Evolutionary conservation across 176 grass and related monocot species (phyloP), one percentile per base, ranked within the genome.

Genomic region (Triticum monococcum): DNA sequence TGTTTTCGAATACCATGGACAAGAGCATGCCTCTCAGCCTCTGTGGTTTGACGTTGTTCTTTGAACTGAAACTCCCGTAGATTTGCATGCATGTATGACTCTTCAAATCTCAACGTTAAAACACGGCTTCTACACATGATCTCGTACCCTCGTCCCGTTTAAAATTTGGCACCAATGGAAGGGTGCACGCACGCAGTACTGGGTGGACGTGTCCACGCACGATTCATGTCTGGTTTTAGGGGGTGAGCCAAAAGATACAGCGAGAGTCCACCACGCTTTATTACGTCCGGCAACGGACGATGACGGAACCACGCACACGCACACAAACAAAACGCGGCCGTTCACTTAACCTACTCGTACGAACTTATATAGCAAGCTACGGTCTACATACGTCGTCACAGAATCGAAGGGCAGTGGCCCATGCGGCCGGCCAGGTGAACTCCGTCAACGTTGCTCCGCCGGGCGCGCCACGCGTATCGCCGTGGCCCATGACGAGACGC

Each of bases 371-470:
- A 35, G 18, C 75, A 35, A 22, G 17, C 75, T 59, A 78, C 50
- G 9, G 17, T 33, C 17, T 54, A 10, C 30, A 52, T 17, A 16
- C 43, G 16, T 32, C 66, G 14, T 77, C 46, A 22, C 8, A 36
- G 28, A 5, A 52, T 17, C 48, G 14, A 46, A 52, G 48, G 48
- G 7, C 66, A 69, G 18, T 17, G 12, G 28, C 64, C 62, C 81
- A 78, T 72, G 81, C 70, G 18, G 32, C 70, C 70, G 18, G 32
- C 70, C 83, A 89, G 70, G 82, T 86, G 88, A 84, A 68, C 37
- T 35, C 48, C 83, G 48, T 57, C 81, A 23, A 9, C 81, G 52
- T 18, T 45, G 23, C 28, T 25, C 45, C 60, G 72, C 83, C 61
- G 61, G 50, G 14, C 4, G 13, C 37, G 65, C 83, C 88, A 86